These are phyloP conservation scores for Globomyces sp. DNA, from an alignment of 371 early-diverging fungal species.

Conservation along the genomic window DNA sequence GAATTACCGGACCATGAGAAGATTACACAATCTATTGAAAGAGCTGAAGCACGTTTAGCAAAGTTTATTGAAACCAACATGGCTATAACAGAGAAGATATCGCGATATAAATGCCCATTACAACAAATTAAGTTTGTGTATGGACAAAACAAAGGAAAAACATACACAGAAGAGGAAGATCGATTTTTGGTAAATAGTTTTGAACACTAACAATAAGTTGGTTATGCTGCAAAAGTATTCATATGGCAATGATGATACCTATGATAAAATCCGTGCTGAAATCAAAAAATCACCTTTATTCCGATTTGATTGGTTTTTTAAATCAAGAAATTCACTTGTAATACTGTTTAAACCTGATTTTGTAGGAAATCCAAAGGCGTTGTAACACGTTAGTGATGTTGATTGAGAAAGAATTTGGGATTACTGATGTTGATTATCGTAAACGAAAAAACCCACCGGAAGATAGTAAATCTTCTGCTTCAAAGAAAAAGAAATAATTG, in stretches of 20 bases:
- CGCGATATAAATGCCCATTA: constrained; percentile 72
- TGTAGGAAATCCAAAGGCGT: constrained; percentile 35
- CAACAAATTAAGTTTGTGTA: constrained; percentile 86
- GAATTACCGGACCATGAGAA: constrained; percentile 85
- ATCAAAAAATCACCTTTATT: constrained; percentile 81
- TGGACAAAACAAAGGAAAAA: constrained; percentile 78
- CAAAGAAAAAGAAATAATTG: constrained; percentile 17
- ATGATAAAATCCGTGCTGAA: constrained; percentile 85
- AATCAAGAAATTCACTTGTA: constrained; percentile 52
- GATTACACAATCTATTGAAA: constrained; percentile 80
- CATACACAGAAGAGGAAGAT: constrained; percentile 95
- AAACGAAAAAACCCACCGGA: constrained; percentile 21
- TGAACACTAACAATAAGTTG: constrained; percentile 40
- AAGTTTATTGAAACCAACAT: constrained; percentile 77
- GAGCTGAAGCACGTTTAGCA: constrained; percentile 80
- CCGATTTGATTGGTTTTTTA: constrained; percentile 97
- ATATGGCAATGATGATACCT: constrained; percentile 86
- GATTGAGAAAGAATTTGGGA: constrained; percentile 15
- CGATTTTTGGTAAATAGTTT: constrained; percentile 68
- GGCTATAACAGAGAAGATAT: constrained; percentile 57
- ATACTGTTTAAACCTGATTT: neutral
- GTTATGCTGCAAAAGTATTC: constrained; percentile 87
- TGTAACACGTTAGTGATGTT: constrained; percentile 12
- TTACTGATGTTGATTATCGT: constrained; percentile 10
- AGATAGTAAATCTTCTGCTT: constrained; percentile 9